These are phyloP conservation scores for Calonectria multiphialidica DNA, from an alignment of 2,329 filamentous ascomycete species.

Conservation along the genomic window DNA sequence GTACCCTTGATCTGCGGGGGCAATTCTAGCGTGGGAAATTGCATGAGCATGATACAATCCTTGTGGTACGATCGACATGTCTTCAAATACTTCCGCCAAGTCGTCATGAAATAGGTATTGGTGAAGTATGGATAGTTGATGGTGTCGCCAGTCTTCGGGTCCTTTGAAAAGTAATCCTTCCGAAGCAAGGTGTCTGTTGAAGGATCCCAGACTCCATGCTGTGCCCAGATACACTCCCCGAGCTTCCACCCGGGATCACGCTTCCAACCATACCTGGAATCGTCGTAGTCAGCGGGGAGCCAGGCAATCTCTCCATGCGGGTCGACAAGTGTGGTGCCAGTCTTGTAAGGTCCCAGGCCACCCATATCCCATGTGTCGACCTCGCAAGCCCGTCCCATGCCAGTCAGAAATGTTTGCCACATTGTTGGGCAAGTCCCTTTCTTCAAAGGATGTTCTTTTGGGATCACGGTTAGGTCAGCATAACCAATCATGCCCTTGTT, in stretches of 20 bases:
- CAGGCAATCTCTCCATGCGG: constrained; percentile 88
- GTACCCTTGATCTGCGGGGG: constrained; percentile 91
- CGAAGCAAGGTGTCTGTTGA: constrained; percentile 79
- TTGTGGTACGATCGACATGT: constrained; percentile 82
- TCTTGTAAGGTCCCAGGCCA: constrained; percentile 90
- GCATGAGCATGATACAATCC: constrained; percentile 88
- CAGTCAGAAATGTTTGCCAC: constrained; percentile 93
- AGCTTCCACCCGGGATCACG: constrained; percentile 90
- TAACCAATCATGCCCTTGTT: constrained; percentile 89
- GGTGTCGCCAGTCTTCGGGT: constrained; percentile 78
- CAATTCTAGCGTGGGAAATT: constrained; percentile 91
- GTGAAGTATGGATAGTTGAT: constrained; percentile 90
- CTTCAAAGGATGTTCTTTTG: constrained; percentile 88
- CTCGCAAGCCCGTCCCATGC: constrained; percentile 91
- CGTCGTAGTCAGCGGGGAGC: constrained; percentile 86
- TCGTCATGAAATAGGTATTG: constrained; percentile 90
- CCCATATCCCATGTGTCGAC: constrained; percentile 95
- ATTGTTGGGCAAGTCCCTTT: constrained; percentile 94
- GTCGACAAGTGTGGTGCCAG: constrained; percentile 85
- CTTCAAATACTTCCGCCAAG: constrained; percentile 82
- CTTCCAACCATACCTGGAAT: constrained; percentile 90
- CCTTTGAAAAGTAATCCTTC: constrained; percentile 89
- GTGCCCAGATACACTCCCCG: constrained; percentile 96
- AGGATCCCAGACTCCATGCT: constrained; percentile 95
- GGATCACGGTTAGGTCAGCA: constrained; percentile 83